Evolutionary conservation across 208 protist genomes (phyloP), one percentile per base, ranked within the genome.

Genomic region (Acanthamoeba royreba): DNA sequence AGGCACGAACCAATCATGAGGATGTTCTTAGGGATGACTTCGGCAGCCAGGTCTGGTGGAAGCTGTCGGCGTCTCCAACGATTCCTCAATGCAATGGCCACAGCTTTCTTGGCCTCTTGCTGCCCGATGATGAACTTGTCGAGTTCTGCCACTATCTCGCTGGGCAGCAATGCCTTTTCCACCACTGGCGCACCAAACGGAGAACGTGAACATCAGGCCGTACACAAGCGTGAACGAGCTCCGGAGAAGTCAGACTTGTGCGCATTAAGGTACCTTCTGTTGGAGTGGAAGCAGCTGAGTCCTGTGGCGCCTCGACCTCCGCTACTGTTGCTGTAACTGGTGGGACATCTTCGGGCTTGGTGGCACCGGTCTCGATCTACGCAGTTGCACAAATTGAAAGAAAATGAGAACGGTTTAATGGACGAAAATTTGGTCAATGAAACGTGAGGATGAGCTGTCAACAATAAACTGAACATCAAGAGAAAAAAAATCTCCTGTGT

Each of bases 111-210:
- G 22, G 98, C 99, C 1, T 98, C 98, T 4, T 94, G 77, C 96
- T 99, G 99, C 0, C 99, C 99, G 19, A 99, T 97, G 72, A 99
- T 99, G 96, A 98, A 99, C 22, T 96, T 95, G 94, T 99, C 98
- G 5, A 99, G 95, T 85, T 99, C 97, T 1, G 94, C 95, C 1
- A 98, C 97, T 55, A 99, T 98, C 83, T 98, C 97, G 4, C 94
- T 95, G n/a, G 98, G 98, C 8, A 97, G 98, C 2, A 99, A 40
- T 35, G 47, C 86, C 45, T 42, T 35, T 42, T 81, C 69, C 40
- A 81, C 69, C 5, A 58, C 2, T 28, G 52, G 52, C 52, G n/a
- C 52, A 1, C 1, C 52, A 58, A 25, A 25, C n/a, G 52, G 0
- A 25, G 1, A 4, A 28, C 9, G 33, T 17, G 33, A 66, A 66